Evolutionary conservation across 2,329 filamentous ascomycete genomes (phyloP), one percentile per base, ranked within the genome.

Genomic region (Sarocladium strictum): DNA sequence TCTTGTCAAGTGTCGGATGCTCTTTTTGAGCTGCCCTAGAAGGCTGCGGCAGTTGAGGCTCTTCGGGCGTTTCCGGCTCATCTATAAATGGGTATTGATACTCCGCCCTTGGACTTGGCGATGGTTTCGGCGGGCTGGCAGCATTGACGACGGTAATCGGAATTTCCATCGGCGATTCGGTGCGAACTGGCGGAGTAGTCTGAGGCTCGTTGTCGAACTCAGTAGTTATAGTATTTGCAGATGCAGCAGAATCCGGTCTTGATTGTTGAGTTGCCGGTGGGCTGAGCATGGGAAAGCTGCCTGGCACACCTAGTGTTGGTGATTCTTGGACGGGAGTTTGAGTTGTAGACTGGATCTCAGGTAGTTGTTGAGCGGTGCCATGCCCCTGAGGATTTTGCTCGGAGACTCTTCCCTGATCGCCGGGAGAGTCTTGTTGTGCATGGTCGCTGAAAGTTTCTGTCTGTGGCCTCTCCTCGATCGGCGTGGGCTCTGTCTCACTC

Each of bases 131-230:
- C 3, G 68, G 64, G 51, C 62, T 67, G 3, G 65, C 62, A 23
- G 66, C 62, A 51, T 65, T 65, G 24, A 64, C 56, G 47, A 64
- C 58, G 19, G 61, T 62, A 47, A 62, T 61, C 47, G 62, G 61
- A 14, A 63, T 59, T 35, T 64, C 60, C 14, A 59, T 50, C 11
- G 61, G 61, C 23, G 62, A 53, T 11, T 64, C 59, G 23, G 70
- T 65, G 41, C 69, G 71, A 15, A 72, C 61, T 1, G 76, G 71
- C 1, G 77, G 70, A 45, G 84, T 80, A 1, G 78, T 81, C 64
- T 90, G 87, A 21, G 84, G 77, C 60, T 90, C 87, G n/a, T 76
- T 78, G 60, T 91, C 88, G 60, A 90, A 88, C 61, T 89, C 84
- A 0, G 86, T 90, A 7, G 78, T 78, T 40, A 77, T 77, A n/a